Base-by-base conservation (phyloP, 768 basidiomycete species). In the Heimioporus sp. region DNA sequence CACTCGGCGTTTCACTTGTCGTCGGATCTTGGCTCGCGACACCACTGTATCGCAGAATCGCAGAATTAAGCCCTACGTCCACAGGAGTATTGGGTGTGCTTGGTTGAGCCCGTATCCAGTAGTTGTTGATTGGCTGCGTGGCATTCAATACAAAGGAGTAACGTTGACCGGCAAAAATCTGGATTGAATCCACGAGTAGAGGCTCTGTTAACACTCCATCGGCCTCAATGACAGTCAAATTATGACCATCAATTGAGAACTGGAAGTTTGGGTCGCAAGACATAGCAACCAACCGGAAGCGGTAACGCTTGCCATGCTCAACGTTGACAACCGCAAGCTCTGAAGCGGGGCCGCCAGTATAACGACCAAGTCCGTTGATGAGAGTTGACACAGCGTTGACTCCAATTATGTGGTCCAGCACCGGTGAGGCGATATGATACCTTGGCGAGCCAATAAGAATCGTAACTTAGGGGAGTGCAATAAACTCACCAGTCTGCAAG, bases 61-160 rank as follows among this genome's bases (percentile, higher is more conserved):
- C 83, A 11, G 77, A 80, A 61, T 80, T 83, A 21, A 78, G 55
- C 17, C 80, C 80, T 16, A 68, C 72, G 1, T 49, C 2, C 41
- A 71, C 72, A 15, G 54, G 52, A 3, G 64, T 13, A 13, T 50
- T 56, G 11, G 54, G 37, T 2, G 49, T 46, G 42, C 48, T 68
- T 3, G 75, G 70, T 17, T 64, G 21, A 1, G 77, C 73, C 15
- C 77, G 74, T 20, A 82, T 71, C 79, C 80, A 85, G 64, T 83
- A 84, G 62, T 82, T 84, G 12, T 54, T 71, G 13, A 77, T 58
- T 0, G 70, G 63, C 49, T 79, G 71, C 35, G 76, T 71, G 17
- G 80, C 77, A 9, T 65, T 70, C 35, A 80, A 40, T 12, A 81
- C 57, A 43, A 77, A 56, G 6, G 76, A 78, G 57, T 77, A 73